Percentiles rank a stretch among this genome's conserved stretches.
Conservation (phyloP, 1,284 basidiomycete genomes). For the Butyriboletus appendiculatus region DNA sequence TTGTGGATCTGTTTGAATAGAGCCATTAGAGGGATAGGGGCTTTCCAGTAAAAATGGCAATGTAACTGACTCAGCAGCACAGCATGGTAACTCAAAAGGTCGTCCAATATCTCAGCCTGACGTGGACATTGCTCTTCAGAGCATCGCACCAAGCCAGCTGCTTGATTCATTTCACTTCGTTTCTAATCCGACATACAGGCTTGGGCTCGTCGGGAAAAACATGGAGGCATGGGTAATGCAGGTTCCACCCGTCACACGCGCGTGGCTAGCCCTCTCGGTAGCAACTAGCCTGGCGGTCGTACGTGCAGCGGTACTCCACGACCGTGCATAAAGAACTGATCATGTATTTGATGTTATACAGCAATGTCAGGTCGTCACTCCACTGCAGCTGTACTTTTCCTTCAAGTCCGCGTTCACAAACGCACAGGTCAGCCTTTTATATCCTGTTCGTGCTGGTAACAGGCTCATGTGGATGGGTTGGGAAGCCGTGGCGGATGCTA, state of each 20-base stretch:
- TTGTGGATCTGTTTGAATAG: too few species aligned
- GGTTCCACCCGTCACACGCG: slow-evolving; percentile 86
- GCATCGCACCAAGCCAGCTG: neutral
- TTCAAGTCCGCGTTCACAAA: slow-evolving; percentile 82
- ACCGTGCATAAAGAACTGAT: slow-evolving; percentile 5
- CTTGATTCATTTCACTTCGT: neutral
- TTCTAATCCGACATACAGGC: slow-evolving; percentile 4
- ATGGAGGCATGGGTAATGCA: slow-evolving; percentile 88
- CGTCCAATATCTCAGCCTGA: neutral
- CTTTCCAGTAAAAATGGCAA: neutral
- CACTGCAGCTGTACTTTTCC: slow-evolving; percentile 91
- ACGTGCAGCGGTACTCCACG: neutral
- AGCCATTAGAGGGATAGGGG: neutral
- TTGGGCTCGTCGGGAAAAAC: slow-evolving; percentile 9
- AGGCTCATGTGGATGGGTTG: slow-evolving; percentile 10
- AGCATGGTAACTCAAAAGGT: neutral
- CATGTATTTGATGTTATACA: slow-evolving; percentile 34
- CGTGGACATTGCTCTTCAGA: slow-evolving; percentile 12
- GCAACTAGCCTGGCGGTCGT: slow-evolving; percentile 84
- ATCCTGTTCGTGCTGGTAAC: neutral
- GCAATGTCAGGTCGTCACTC: slow-evolving; percentile 92
- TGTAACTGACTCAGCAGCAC: slow-evolving; percentile 23
- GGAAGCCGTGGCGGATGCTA: slow-evolving; percentile 82
- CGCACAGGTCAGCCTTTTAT: slow-evolving; percentile 57
- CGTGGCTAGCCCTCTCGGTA: slow-evolving; percentile 79